These are phyloP conservation scores for Pichia sp. DNA, from an alignment of 1,139 yeast genomes.

Conservation along the genomic window DNA sequence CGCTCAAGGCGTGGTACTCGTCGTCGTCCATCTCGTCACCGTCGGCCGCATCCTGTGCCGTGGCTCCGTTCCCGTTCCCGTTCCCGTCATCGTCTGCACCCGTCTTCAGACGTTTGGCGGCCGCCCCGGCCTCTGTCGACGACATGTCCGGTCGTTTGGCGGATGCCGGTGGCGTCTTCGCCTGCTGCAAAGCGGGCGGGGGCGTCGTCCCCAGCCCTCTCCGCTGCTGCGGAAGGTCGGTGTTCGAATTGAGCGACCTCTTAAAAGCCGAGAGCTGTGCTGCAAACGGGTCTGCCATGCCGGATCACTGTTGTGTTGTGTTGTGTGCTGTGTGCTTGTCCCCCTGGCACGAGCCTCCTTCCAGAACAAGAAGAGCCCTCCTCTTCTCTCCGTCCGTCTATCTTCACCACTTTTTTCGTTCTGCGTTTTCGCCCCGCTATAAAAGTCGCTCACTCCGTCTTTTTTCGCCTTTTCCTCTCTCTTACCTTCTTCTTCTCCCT, in stretches of 20 bases:
- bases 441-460: not conserved
- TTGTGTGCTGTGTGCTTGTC: not conserved
- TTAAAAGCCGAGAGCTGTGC: conserved; percentile 59
- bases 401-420: no score
- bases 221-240: conserved; percentile 12
- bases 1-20: not conserved
- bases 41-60: not conserved
- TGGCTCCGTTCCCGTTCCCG: not conserved
- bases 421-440: not conserved
- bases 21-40: not conserved
- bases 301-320: not conserved
- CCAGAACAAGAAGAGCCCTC: not conserved
- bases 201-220: conserved; percentile 14
- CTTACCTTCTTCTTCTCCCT: not conserved
- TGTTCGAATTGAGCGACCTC: conserved; percentile 43
- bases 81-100: not conserved
- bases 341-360: no score
- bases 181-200: not conserved
- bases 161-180: not conserved
- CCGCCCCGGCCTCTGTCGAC: not conserved
- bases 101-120: not conserved
- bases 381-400: no score
- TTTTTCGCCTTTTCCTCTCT: not conserved
- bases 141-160: conserved; percentile 12
- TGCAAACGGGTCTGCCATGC: conserved; percentile 38